Conservation (phyloP, 257 asterid species). For the Petunia axillaris region DNA sequence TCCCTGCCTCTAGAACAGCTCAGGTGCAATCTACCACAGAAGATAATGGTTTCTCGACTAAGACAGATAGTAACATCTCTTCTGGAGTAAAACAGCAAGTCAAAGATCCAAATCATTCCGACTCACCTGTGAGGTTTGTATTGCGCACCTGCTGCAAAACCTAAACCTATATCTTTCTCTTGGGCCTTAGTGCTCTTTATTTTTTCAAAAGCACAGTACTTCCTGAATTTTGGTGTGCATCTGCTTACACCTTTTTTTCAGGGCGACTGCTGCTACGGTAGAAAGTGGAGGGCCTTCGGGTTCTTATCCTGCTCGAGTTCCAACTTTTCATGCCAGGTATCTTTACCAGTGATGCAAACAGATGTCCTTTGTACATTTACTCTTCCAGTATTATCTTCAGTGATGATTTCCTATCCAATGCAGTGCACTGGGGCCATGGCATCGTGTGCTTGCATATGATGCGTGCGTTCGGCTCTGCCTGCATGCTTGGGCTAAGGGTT, state of each 20-base stretch:
- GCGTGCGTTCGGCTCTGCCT: constrained; percentile 64
- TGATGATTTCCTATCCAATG: constrained; percentile 22
- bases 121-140: constrained; percentile 45
- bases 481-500: constrained; percentile 63
- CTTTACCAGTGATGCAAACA: not conserved
- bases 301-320: constrained; percentile 48
- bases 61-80: constrained; percentile 29
- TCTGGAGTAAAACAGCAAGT: constrained; percentile 30
- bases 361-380: not conserved
- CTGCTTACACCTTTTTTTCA: constrained; percentile 27
- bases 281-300: constrained; percentile 38
- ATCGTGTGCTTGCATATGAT: constrained; percentile 54
- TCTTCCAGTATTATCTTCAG: constrained; percentile 16
- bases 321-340: constrained; percentile 60
- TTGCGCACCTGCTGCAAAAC: constrained; percentile 14
- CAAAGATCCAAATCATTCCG: constrained; percentile 26
- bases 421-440: constrained; percentile 62
- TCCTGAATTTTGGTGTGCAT: constrained; percentile 11
- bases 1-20: constrained; percentile 33
- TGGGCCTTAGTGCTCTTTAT: not conserved
- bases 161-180: not conserved
- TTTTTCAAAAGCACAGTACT: constrained; percentile 7
- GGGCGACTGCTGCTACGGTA: constrained; percentile 41
- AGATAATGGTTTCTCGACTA: constrained; percentile 32
- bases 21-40: constrained; percentile 25